These are phyloP conservation scores for Neltuma alba DNA, from an alignment of 306 rosid genomes.

Conservation along the genomic window DNA sequence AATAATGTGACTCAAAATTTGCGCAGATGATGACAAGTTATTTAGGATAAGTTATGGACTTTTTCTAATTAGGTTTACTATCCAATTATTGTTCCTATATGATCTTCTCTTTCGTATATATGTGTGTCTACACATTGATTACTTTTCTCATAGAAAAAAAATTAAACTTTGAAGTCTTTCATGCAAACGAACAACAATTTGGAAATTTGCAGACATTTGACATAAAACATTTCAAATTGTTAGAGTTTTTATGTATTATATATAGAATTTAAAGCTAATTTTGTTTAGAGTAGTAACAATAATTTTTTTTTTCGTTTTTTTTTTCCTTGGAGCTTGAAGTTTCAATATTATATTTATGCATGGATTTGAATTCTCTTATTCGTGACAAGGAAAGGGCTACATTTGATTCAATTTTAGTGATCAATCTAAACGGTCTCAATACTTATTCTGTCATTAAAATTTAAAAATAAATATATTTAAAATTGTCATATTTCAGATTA, in stretches of 20 bases:
- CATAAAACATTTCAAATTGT: too few relatives aligned
- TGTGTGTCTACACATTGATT: background rate
- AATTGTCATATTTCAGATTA: too few relatives aligned
- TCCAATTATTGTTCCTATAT: background rate
- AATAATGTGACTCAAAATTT: background rate
- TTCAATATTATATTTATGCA: too few relatives aligned
- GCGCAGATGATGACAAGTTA: background rate
- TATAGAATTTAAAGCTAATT: background rate
- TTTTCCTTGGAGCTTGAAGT: too few relatives aligned
- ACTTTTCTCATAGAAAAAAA: background rate
- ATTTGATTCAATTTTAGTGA: too few relatives aligned
- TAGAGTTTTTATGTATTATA: background rate
- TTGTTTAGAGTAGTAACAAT: background rate
- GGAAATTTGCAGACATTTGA: background rate
- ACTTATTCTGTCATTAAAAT: too few relatives aligned
- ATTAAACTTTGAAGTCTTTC: background rate
- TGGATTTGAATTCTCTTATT: too few relatives aligned
- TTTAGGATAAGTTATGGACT: background rate
- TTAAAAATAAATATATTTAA: too few relatives aligned
- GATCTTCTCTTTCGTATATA: too few relatives aligned
- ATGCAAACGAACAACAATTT: background rate
- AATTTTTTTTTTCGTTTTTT: too few relatives aligned
- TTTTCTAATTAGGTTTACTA: background rate
- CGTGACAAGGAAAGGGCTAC: too few relatives aligned
- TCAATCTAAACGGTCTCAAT: too few relatives aligned